A percentile compares a stretch with the other conserved stretches of the same genome.
Evolutionary conservation across 2,329 filamentous ascomycete species (phyloP).

Genomic region (Penicillium sp.): DNA sequence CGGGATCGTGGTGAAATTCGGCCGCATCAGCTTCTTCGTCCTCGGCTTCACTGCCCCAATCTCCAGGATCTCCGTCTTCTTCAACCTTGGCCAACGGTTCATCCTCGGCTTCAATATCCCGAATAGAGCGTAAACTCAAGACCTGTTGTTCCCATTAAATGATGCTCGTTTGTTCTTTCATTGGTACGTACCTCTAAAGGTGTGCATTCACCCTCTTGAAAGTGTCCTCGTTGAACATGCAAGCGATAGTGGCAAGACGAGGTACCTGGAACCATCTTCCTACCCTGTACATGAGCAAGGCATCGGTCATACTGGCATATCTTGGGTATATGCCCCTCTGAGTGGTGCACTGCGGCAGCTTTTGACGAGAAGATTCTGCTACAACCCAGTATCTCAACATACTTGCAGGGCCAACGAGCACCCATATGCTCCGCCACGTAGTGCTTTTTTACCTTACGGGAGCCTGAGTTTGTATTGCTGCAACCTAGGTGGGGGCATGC

Average conservation of each 20-base stretch:
- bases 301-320: not conserved
- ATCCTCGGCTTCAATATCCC: constrained; percentile 1
- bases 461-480: not conserved
- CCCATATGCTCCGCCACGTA: not conserved
- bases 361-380: not conserved
- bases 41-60: not conserved
- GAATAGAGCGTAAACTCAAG: not conserved
- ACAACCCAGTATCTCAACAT: not conserved
- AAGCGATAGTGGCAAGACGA: not conserved
- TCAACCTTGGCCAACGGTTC: not conserved
- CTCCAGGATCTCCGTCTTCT: not conserved
- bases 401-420: not conserved
- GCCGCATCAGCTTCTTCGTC: not conserved
- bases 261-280: not conserved
- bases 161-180: not conserved
- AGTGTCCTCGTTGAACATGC: not conserved
- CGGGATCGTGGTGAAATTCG: no score
- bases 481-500: not conserved
- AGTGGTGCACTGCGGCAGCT: not conserved
- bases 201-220: not conserved
- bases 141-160: not conserved
- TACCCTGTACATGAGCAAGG: not conserved
- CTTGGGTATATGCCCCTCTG: not conserved
- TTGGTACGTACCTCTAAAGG: not conserved
- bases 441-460: not conserved